Conservation (phyloP, 352 stramenopile genomes). For the Pythium biforme region DNA sequence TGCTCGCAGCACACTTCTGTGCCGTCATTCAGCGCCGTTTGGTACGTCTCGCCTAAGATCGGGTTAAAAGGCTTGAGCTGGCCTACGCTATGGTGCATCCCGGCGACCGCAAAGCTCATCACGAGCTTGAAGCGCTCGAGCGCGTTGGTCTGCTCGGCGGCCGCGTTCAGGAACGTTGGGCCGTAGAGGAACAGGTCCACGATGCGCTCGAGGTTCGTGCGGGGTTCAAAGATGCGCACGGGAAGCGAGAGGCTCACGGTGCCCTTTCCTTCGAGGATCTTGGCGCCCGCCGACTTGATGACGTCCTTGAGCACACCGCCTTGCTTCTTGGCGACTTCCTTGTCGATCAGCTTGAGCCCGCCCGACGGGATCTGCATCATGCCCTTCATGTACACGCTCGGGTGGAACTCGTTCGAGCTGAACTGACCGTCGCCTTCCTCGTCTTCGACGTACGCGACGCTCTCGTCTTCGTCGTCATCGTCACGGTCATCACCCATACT, state of each 20-base stretch:
- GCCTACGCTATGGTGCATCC: slow-evolving; percentile 75
- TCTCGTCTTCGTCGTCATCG: slow-evolving; percentile 32
- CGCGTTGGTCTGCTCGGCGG: slow-evolving; percentile 54
- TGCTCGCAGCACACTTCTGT: slow-evolving; percentile 82
- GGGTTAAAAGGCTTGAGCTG: slow-evolving; percentile 87
- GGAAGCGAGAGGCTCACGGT: slow-evolving; percentile 79
- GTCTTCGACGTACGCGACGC: slow-evolving; percentile 34
- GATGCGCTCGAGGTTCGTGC: slow-evolving; percentile 77
- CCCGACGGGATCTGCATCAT: slow-evolving; percentile 75
- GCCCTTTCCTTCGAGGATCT: slow-evolving; percentile 39
- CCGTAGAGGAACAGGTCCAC: slow-evolving; percentile 81
- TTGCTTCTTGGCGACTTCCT: slow-evolving; percentile 85
- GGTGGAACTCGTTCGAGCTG: slow-evolving; percentile 50
- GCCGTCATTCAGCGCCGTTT: slow-evolving; percentile 71
- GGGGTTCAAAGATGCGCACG: slow-evolving; percentile 84
- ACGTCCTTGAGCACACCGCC: slow-evolving; percentile 83
- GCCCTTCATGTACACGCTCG: slow-evolving; percentile 75
- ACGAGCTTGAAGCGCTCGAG: slow-evolving; percentile 83
- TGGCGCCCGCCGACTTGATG: slow-evolving; percentile 56
- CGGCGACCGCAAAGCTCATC: slow-evolving; percentile 73
- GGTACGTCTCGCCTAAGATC: slow-evolving; percentile 80
- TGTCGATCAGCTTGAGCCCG: slow-evolving; percentile 80
- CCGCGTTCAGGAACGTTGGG: slow-evolving; percentile 69
- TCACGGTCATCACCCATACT: slow-evolving; percentile 35
- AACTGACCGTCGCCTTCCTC: slow-evolving; percentile 15